phyloP scores from a whole-genome alignment of 345 rosid species.

The Linum lewisii region DNA sequence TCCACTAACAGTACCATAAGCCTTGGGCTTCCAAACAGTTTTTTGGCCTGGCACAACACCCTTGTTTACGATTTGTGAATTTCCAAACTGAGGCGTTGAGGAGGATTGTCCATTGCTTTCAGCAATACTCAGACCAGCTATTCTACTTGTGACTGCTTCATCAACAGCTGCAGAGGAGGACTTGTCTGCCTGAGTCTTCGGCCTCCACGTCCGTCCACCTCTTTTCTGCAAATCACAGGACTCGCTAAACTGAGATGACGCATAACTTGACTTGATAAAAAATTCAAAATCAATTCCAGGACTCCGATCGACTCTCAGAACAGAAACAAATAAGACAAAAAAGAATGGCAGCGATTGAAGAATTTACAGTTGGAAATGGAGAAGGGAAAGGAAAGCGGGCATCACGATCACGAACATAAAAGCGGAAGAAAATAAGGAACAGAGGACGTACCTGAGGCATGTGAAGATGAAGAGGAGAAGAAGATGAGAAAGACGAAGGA shows the following conservation, averaged over 20 bases:
- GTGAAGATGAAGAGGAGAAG: background rate
- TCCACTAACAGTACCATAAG: constrained; percentile 49
- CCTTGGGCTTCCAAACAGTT: constrained; percentile 41
- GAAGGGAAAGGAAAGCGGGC: background rate
- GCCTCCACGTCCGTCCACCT: constrained; percentile 23
- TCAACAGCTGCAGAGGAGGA: constrained; percentile 22
- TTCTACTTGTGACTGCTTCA: constrained; percentile 28
- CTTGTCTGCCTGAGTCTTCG: constrained; percentile 13
- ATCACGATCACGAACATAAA: no score
- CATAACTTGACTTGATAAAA: background rate
- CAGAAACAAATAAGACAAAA: background rate
- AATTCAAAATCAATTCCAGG: background rate
- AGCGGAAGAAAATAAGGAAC: background rate
- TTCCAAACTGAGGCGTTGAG: constrained; percentile 12
- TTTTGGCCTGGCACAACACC: constrained; percentile 18
- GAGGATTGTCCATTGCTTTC: constrained; percentile 25
- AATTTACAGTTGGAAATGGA: background rate
- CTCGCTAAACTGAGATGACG: background rate
- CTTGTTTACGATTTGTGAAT: constrained; percentile 10
- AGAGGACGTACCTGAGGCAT: constrained; percentile 1
- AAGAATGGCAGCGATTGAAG: background rate
- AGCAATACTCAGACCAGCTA: constrained; percentile 41
- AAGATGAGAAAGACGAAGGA: background rate
- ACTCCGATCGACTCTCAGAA: background rate
- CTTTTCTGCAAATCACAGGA: constrained; percentile 23